Evolutionary conservation across 208 protist genomes (phyloP).

Genomic region (Acanthamoeba healyi): DNA sequence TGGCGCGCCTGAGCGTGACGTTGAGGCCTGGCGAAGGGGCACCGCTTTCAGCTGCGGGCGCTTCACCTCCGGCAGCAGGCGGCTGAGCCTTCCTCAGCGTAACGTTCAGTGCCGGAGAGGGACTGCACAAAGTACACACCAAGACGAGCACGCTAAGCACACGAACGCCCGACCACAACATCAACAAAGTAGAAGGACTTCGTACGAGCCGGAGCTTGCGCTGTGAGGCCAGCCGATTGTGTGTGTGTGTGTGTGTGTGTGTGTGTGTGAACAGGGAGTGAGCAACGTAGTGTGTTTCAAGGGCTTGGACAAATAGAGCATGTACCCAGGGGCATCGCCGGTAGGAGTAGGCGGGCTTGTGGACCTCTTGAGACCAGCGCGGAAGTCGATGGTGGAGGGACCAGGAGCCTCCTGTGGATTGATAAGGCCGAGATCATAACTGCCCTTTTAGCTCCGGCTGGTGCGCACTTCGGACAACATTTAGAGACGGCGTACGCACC

Average conservation of each 20-base stretch:
- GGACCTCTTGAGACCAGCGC: conserved; percentile 20
- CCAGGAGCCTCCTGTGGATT: neutral
- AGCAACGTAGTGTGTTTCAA: no score
- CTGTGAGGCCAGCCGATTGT: no score
- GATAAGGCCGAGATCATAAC: no score
- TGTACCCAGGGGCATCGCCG: neutral
- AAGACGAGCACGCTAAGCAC: neutral
- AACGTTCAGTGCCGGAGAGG: neutral
- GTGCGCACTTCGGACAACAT: neutral
- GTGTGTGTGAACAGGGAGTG: no score
- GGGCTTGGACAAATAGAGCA: neutral
- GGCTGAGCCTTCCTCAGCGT: conserved; percentile 5
- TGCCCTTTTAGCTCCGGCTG: neutral
- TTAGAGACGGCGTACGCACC: neutral
- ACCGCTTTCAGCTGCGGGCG: neutral
- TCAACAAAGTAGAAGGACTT: neutral
- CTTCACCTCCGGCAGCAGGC: neutral
- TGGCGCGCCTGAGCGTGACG: conserved; percentile 19
- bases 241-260: neutral
- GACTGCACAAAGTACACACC: neutral
- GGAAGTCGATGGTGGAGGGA: conserved; percentile 31
- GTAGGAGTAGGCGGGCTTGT: neutral
- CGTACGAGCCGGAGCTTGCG: neutral
- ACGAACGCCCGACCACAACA: neutral
- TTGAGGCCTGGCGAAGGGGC: neutral